A percentile compares a stretch with the other conserved stretches of the same genome.
Conservation (phyloP, 805 yeast genomes). For the Wickerhamomyces alni region DNA sequence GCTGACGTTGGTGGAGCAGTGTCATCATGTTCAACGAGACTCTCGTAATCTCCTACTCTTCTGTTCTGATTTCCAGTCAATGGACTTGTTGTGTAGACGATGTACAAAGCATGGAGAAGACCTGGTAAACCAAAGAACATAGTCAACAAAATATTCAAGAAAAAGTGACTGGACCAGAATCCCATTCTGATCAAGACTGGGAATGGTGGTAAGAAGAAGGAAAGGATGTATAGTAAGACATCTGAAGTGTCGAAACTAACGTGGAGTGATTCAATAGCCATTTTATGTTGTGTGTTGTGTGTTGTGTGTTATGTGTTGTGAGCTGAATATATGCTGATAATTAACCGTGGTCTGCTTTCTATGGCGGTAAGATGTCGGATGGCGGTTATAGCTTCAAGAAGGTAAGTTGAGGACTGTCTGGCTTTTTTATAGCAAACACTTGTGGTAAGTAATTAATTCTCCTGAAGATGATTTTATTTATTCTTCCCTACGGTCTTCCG, state of each 20-base stretch:
- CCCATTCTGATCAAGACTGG: constrained; percentile 69
- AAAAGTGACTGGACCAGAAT: constrained; percentile 43
- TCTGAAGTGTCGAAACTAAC: constrained; percentile 30
- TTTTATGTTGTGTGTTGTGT: too few species aligned
- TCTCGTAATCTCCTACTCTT: constrained; percentile 19
- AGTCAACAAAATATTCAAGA: constrained; percentile 60
- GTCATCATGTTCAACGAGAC: constrained; percentile 12
- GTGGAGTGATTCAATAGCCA: not conserved
- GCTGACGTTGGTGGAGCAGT: not conserved
- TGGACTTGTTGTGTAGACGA: constrained; percentile 29
- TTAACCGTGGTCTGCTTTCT: too few species aligned
- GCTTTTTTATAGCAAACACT: too few species aligned
- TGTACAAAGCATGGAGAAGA: constrained; percentile 56
- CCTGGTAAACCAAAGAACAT: constrained; percentile 76
- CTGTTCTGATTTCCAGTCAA: constrained; percentile 14
- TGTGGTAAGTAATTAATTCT: too few species aligned
- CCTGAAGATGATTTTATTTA: too few species aligned
- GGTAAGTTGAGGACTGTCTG: too few species aligned
- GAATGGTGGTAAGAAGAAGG: constrained; percentile 67
- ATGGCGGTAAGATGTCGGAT: too few species aligned
- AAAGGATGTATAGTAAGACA: constrained; percentile 49
- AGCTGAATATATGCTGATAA: too few species aligned
- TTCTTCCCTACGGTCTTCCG: too few species aligned
- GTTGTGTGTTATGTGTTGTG: too few species aligned
- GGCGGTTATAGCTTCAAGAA: too few species aligned